A percentile compares a stretch with the other conserved stretches of the same genome.
These are phyloP conservation scores for Pichia sp. DNA, from an alignment of 1,139 yeast species.

Conservation along the genomic window DNA sequence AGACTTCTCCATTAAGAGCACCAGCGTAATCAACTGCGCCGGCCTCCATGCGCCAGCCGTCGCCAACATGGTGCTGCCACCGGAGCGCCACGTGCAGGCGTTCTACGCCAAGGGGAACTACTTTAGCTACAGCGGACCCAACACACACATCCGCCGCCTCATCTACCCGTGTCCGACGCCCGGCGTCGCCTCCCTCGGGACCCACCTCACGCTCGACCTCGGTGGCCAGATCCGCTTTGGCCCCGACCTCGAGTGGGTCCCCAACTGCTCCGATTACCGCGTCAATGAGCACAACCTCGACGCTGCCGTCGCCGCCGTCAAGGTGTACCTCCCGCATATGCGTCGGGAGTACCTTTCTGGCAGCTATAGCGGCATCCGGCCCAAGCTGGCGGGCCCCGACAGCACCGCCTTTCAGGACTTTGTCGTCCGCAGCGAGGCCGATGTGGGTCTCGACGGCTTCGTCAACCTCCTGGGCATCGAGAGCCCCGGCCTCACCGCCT, in stretches of 20 bases:
- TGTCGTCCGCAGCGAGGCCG: constrained; percentile 58
- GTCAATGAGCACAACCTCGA: constrained; percentile 47
- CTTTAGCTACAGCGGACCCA: constrained; percentile 46
- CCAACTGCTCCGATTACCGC: constrained; percentile 39
- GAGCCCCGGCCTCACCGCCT: constrained; percentile 82
- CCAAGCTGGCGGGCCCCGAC: constrained; percentile 55
- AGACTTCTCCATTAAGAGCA: constrained; percentile 48
- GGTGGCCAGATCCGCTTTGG: constrained; percentile 82
- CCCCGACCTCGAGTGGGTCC: constrained; percentile 84
- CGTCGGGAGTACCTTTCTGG: constrained; percentile 51
- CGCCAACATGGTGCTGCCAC: constrained; percentile 65
- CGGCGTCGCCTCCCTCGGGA: constrained; percentile 73
- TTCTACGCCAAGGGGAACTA: constrained; percentile 84
- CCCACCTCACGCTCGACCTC: constrained; percentile 78
- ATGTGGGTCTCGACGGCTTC: constrained; percentile 48
- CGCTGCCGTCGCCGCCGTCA: constrained; percentile 56
- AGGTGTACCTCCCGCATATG: constrained; percentile 58
- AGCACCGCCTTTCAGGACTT: constrained; percentile 61
- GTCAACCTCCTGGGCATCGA: constrained; percentile 79
- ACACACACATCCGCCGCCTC: constrained; percentile 42
- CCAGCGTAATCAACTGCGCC: constrained; percentile 67
- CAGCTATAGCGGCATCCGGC: constrained; percentile 78
- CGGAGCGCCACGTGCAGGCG: constrained; percentile 44
- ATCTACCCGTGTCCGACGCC: constrained; percentile 71
- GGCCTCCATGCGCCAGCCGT: constrained; percentile 70